phyloP scores from a whole-genome alignment of 2,329 filamentous ascomycete genomes.

The Neonectria faginata region DNA sequence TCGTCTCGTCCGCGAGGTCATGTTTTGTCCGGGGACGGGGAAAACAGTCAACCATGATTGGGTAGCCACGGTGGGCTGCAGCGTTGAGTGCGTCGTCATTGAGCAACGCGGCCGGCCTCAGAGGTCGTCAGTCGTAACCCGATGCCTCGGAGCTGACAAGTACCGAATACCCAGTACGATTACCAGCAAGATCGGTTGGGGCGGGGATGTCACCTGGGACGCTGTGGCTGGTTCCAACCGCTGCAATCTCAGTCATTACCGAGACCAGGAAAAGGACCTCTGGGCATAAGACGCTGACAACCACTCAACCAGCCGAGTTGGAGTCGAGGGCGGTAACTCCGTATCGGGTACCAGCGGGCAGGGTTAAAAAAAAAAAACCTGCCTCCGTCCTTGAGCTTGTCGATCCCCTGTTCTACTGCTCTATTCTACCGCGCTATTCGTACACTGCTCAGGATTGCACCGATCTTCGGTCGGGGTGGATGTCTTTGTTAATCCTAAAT shows the following conservation, averaged over 20 bases:
- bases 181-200: conserved; percentile 31
- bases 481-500: conserved; percentile 26
- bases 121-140: conserved; percentile 12
- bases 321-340: conserved; percentile 27
- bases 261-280: conserved; percentile 21
- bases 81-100: conserved; percentile 24
- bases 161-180: conserved; percentile 1
- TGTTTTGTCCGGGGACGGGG: conserved; percentile 4
- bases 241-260: conserved; percentile 30
- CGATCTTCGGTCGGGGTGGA: conserved; percentile 14
- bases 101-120: conserved; percentile 19
- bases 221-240: conserved; percentile 30
- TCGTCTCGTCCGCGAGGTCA: conserved; percentile 16
- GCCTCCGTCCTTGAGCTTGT: conserved; percentile 1
- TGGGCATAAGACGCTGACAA: conserved; percentile 21
- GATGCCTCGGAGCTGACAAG: conserved; percentile 7
- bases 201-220: conserved; percentile 27
- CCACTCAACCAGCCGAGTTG: conserved; percentile 16
- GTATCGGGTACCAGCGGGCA: conserved; percentile 6
- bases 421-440: not conserved
- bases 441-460: not conserved
- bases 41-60: conserved; percentile 12
- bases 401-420: conserved; percentile 1
- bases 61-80: conserved; percentile 5
- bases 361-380: not conserved